Evolutionary conservation across 108 stramenopile genomes (phyloP).

Genomic region (Cyclotella kingstonii): DNA sequence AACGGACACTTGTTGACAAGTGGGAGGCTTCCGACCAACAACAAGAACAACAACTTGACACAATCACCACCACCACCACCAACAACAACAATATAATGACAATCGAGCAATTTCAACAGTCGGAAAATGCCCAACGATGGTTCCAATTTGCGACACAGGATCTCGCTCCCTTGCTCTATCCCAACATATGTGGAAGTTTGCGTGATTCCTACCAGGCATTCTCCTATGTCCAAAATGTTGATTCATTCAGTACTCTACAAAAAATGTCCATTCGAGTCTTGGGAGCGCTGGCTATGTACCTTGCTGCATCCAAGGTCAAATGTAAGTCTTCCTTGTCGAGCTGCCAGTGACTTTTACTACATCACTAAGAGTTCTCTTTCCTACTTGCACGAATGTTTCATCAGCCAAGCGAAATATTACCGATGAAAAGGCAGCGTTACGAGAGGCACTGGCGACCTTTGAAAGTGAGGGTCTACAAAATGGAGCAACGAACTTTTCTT

Average conservation of each 20-base stretch:
- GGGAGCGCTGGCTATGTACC: constrained; percentile 88
- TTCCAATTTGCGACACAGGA: constrained; percentile 73
- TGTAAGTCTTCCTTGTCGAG: constrained; percentile 46
- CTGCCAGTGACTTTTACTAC: not conserved
- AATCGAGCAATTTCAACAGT: constrained; percentile 46
- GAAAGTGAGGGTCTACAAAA: constrained; percentile 52
- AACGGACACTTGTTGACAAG: constrained; percentile 13
- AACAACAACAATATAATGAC: constrained; percentile 37
- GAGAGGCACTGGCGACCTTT: constrained; percentile 54
- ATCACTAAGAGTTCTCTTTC: not conserved
- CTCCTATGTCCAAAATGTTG: constrained; percentile 70
- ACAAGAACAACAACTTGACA: no score
- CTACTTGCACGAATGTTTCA: not conserved
- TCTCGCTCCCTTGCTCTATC: constrained; percentile 83
- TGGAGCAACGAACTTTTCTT: constrained; percentile 33
- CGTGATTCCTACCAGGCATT: constrained; percentile 78
- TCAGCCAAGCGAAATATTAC: constrained; percentile 70
- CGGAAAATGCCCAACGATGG: constrained; percentile 64
- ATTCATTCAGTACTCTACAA: constrained; percentile 59
- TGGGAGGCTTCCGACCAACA: no score
- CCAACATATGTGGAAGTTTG: constrained; percentile 84
- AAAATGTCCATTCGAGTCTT: constrained; percentile 57
- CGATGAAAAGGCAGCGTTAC: constrained; percentile 74
- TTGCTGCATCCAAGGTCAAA: constrained; percentile 85
- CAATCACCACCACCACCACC: no score